These are phyloP conservation scores for Lathyrus sativus DNA, from an alignment of 306 rosid genomes.

Conservation along the genomic window DNA sequence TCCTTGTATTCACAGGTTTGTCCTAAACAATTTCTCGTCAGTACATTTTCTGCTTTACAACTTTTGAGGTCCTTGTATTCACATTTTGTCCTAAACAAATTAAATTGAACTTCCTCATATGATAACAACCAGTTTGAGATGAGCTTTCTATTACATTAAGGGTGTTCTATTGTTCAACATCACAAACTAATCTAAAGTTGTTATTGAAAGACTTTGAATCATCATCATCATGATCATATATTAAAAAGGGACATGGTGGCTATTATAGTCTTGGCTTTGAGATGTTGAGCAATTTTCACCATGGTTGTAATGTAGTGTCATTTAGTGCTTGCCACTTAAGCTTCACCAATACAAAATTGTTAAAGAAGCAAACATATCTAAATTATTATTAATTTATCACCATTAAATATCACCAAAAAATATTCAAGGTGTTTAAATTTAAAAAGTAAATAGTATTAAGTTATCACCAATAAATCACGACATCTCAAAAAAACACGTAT, in stretches of 20 bases:
- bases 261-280: no score
- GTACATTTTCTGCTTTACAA: slow-evolving; percentile 24
- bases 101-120: slow-evolving; percentile 6
- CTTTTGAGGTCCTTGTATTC: no score
- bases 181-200: background rate
- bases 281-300: slow-evolving; percentile 31
- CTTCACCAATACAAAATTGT: slow-evolving; percentile 6
- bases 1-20: slow-evolving; percentile 85
- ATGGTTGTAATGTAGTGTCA: slow-evolving; percentile 24
- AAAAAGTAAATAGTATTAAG: no score
- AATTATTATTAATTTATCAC: no score
- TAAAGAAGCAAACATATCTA: background rate
- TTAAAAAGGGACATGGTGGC: slow-evolving; percentile 5
- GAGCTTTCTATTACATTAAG: slow-evolving; percentile 22
- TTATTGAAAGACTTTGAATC: slow-evolving; percentile 22
- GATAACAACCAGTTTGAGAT: slow-evolving; percentile 13
- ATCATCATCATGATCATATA: background rate
- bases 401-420: no score
- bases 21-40: slow-evolving; percentile 21
- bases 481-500: no score
- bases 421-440: no score
- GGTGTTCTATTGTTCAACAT: background rate
- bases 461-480: no score
- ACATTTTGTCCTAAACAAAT: no score
- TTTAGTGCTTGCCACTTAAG: slow-evolving; percentile 3